Base-by-base conservation (phyloP, 495 filamentous ascomycete genomes). In the Penicillium pulvis region DNA sequence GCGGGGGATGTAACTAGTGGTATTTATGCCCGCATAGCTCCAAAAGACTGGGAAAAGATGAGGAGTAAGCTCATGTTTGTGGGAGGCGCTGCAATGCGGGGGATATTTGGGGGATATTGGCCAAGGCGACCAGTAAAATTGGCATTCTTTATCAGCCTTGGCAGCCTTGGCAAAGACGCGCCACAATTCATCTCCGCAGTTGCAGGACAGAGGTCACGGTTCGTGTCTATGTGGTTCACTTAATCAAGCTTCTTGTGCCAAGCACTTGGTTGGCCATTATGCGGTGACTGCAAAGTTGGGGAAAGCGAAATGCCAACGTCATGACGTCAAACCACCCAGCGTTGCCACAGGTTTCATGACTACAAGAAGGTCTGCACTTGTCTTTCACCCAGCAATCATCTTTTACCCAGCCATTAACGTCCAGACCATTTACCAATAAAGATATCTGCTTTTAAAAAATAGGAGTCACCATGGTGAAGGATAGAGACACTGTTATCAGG, bases 401-500 rank as follows among this genome's bases (percentile, higher is more conserved):
- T 23, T 23, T 23, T 23, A 23, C 20, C 7, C 33, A 36, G 33
- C 33, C 12, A 36, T 12, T 8, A 10, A 36, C 33, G 6, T 11
- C 6, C 3, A 36, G 12, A 14, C 10, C 3, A 12, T 11, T 36
- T 36, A 28, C 28, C 6, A 28, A 6, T 3, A 36, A 14, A 36
- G 12, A 36, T 8, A 10, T 36, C 33, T 11, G 9, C 33, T 35
- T 17, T n/a, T 19, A 8, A 41, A 14, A 24, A 17, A 14, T 12
- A 16, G 17, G 2, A 69, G 73, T 46, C 57, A 81, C 62, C 53
- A 86, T 86, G 81, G 81, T 84, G 42, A 85, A 85, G 69, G 78
- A 81, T 63, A 72, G 71, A 45, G 74, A 81, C 31, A 86, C 82
- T 7, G 81, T 85, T 26, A 83, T 85, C 54, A 53, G 80, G 83